These are phyloP conservation scores for Tephrocybe rancida DNA, from an alignment of 768 basidiomycete species.

Conservation along the genomic window DNA sequence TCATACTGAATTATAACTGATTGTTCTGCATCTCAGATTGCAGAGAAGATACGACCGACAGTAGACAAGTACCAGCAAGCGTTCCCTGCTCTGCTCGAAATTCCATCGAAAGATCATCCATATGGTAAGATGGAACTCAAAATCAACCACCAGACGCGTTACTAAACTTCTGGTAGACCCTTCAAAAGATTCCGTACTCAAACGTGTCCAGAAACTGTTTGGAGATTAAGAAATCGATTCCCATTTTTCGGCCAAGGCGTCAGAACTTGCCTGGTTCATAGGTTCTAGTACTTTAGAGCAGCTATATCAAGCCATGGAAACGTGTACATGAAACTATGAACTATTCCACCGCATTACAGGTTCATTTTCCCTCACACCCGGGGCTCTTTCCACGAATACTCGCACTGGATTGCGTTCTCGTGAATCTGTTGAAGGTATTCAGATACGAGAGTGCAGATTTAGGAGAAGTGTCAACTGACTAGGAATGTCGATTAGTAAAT, in stretches of 20 bases:
- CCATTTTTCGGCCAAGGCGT: constrained; percentile 3
- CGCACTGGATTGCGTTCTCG: constrained; percentile 62
- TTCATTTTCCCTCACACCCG: constrained; percentile 71
- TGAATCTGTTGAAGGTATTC: constrained; percentile 47
- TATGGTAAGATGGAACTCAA: constrained; percentile 65
- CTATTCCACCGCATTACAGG: constrained; percentile 70
- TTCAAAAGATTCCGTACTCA: constrained; percentile 92
- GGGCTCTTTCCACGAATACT: constrained; percentile 68
- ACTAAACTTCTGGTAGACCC: constrained; percentile 65
- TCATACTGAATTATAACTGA: neutral
- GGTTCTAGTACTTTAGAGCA: too few species aligned
- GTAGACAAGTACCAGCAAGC: constrained; percentile 96
- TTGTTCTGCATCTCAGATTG: constrained; percentile 58
- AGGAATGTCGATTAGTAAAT: constrained; percentile 79
- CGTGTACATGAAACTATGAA: constrained; percentile 24
- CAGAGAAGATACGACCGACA: constrained; percentile 93
- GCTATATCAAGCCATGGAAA: constrained; percentile 12
- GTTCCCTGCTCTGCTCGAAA: constrained; percentile 96
- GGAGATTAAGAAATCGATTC: constrained; percentile 64
- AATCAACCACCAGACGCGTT: neutral
- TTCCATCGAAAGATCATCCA: constrained; percentile 97
- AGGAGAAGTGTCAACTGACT: constrained; percentile 51
- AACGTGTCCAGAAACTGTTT: constrained; percentile 94
- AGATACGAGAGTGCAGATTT: constrained; percentile 3
- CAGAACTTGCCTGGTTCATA: neutral